These are phyloP conservation scores for Aphanomyces cochlioides DNA, from an alignment of 352 stramenopile genomes.

Conservation along the genomic window DNA sequence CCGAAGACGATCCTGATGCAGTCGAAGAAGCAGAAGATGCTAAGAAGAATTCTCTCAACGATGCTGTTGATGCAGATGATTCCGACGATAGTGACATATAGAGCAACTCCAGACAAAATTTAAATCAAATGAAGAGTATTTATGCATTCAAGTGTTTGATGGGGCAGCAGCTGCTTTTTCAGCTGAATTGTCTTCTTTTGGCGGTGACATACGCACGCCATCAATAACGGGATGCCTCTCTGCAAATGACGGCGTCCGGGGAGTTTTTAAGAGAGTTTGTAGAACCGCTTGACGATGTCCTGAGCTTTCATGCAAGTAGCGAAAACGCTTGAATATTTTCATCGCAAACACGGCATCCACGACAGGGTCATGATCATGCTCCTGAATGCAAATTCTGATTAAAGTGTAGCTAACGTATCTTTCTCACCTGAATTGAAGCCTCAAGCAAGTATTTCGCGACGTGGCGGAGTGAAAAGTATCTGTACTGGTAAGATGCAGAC, in stretches of 20 bases:
- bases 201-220: constrained; percentile 71
- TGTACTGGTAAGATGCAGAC: constrained; percentile 63
- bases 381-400: constrained; percentile 32
- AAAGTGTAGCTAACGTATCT: neutral
- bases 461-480: constrained; percentile 81
- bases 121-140: neutral
- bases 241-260: constrained; percentile 78
- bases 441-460: constrained; percentile 79
- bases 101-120: neutral
- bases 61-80: constrained; percentile 35
- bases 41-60: constrained; percentile 27
- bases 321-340: constrained; percentile 86
- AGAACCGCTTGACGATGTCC: constrained; percentile 71
- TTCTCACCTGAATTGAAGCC: constrained; percentile 63
- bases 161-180: neutral
- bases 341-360: constrained; percentile 86
- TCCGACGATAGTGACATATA: constrained; percentile 66
- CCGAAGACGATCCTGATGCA: neutral
- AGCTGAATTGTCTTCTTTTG: constrained; percentile 25
- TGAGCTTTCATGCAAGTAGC: constrained; percentile 71
- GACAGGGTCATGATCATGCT: constrained; percentile 78
- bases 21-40: neutral
- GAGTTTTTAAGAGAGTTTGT: constrained; percentile 77
- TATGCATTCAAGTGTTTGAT: neutral
- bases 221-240: constrained; percentile 79